Evolutionary conservation across 768 basidiomycete species (phyloP).

Genomic region (Phanerochaete sordida): DNA sequence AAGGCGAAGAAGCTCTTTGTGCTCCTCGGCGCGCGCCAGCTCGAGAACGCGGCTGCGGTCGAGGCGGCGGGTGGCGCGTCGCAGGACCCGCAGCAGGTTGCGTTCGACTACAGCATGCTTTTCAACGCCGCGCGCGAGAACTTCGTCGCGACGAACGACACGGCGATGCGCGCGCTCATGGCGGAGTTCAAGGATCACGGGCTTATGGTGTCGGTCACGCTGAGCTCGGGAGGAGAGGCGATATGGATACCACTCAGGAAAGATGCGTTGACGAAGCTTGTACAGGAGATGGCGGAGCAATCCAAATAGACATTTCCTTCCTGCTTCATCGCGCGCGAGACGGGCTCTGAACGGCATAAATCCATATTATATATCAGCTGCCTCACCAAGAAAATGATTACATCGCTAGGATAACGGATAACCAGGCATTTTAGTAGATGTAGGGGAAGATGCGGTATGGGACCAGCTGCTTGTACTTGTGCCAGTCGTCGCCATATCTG

Average conservation of each 20-base stretch:
- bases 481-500: slow-evolving; percentile 91
- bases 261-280: slow-evolving; percentile 38
- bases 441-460: slow-evolving; percentile 86
- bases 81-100: slow-evolving; percentile 35
- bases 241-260: slow-evolving; percentile 87
- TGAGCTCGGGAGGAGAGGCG: slow-evolving; percentile 48
- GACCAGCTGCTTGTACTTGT: slow-evolving; percentile 82
- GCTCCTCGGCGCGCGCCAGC: slow-evolving; percentile 65
- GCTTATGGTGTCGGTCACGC: slow-evolving; percentile 58
- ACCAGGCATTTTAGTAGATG: slow-evolving; percentile 56
- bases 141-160: slow-evolving; percentile 88
- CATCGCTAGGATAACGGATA: not conserved
- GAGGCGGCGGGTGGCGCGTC: slow-evolving; percentile 29
- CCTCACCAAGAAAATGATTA: not conserved
- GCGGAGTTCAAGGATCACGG: slow-evolving; percentile 92
- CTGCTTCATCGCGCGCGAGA: too few species aligned
- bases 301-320: not conserved
- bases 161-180: slow-evolving; percentile 74
- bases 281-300: slow-evolving; percentile 18
- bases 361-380: too few species aligned
- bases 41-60: slow-evolving; percentile 57
- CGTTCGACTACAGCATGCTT: slow-evolving; percentile 60
- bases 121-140: slow-evolving; percentile 75
- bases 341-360: too few species aligned
- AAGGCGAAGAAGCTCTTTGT: slow-evolving; percentile 83